A percentile compares a stretch with the other conserved stretches of the same genome.
Evolutionary conservation across 1,284 basidiomycete species (phyloP).

Genomic region (Malassezia sympodialis): DNA sequence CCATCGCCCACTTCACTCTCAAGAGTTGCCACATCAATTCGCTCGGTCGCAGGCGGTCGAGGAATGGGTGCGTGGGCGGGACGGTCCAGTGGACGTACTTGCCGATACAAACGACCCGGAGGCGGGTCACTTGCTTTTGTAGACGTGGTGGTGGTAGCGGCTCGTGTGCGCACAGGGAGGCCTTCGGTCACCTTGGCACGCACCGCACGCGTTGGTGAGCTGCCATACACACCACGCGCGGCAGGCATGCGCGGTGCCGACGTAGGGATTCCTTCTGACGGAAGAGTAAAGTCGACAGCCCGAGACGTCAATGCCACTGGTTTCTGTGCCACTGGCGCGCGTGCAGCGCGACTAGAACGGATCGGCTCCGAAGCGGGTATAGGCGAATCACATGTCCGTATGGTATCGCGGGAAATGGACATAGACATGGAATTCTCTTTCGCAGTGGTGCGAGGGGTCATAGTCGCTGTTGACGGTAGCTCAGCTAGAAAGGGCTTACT

Average conservation of each 20-base stretch:
- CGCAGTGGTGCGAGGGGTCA: too few species aligned
- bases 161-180: background rate
- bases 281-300: background rate
- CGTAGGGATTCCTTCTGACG: background rate
- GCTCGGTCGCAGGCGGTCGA: background rate
- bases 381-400: background rate
- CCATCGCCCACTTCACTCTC: slow-evolving; percentile 20
- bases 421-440: background rate
- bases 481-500: background rate
- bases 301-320: background rate
- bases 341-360: background rate
- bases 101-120: background rate
- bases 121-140: background rate
- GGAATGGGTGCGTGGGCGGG: background rate
- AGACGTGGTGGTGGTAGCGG: background rate
- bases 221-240: background rate
- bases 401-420: background rate
- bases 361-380: background rate
- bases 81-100: background rate
- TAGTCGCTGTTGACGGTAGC: background rate
- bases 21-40: slow-evolving; percentile 5
- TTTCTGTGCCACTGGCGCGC: background rate
- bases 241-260: background rate
- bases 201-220: background rate
- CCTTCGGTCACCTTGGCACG: slow-evolving; percentile 17